phyloP scores from a whole-genome alignment of 257 asterid genomes.

The Jasminum sambac region DNA sequence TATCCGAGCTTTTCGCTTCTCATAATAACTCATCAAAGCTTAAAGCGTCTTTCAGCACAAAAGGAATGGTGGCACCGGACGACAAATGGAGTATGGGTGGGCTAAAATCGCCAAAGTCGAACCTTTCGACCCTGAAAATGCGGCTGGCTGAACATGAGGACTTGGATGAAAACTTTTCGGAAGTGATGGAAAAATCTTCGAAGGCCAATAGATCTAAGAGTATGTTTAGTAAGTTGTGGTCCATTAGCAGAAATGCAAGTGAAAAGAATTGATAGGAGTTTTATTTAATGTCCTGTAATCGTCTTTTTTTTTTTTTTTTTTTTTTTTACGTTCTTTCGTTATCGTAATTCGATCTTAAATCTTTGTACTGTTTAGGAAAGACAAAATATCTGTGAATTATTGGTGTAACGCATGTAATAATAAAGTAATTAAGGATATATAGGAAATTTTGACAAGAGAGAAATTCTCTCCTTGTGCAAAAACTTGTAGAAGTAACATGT shows the following conservation, averaged over 20 bases:
- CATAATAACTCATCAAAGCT: conserved; percentile 44
- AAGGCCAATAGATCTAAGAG: conserved; percentile 61
- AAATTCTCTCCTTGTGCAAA: conserved; percentile 21
- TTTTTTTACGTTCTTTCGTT: neutral
- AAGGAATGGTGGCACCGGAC: conserved; percentile 33
- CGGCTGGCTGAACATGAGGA: conserved; percentile 71
- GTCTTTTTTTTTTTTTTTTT: too few relatives aligned
- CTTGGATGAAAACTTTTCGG: conserved; percentile 32
- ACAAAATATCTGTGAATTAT: conserved; percentile 42
- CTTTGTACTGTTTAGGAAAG: conserved; percentile 46
- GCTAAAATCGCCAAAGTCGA: conserved; percentile 60
- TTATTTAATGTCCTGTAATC: conserved; percentile 23
- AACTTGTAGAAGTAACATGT: conserved; percentile 6
- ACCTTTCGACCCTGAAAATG: conserved; percentile 71
- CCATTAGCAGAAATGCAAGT: conserved; percentile 51
- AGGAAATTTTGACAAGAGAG: conserved; percentile 18
- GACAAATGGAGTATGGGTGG: conserved; percentile 78
- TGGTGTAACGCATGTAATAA: conserved; percentile 49
- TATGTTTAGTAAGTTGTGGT: conserved; percentile 83
- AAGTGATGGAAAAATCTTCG: conserved; percentile 25
- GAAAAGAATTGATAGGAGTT: conserved; percentile 47
- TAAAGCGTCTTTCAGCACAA: conserved; percentile 37
- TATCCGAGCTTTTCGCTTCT: conserved; percentile 62
- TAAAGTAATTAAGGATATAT: conserved; percentile 38
- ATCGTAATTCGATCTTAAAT: conserved; percentile 32